Evolutionary conservation across 345 rosid species (phyloP), one percentile per base, ranked within the genome.

Genomic region (Bruguiera gymnorhiza): DNA sequence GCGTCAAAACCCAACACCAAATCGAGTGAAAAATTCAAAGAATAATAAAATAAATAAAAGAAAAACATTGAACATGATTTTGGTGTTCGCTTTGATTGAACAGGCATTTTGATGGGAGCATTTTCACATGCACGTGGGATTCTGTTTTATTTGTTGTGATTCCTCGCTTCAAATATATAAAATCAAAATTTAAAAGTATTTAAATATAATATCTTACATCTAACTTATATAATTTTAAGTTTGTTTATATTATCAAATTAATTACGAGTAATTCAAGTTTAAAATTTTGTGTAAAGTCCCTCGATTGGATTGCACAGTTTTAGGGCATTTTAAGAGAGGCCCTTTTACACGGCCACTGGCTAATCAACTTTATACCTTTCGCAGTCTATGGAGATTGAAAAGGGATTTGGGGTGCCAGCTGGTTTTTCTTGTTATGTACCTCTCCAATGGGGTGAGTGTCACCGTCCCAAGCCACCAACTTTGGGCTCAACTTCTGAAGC

Each of bases 391-490:
- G 48, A 11, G 48, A 39, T 39, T 39, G 48, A 39, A 34, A 34
- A 34, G 7, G 7, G 37, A 34, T 7, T 1, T 39, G 11, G 15
- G 46, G 48, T 39, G 48, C 48, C 11, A 2, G 48, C 48, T 11
- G 50, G 18, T 43, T 13, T 43, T 43, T 43, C 50, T 15, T 13
- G 18, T 2, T 13, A 13, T 0, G 4, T 43, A 43, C 50, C 50
- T 43, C 3, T 43, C 15, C 50, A 43, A 13, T 43, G 18, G 50
- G 50, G 50, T 43, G 18, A 18, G 53, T 23, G 81, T 82, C 83
- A 48, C 65, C 31, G 18, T 79, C 85, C 61, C 34, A 43, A 62
- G 60, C 52, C 77, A 76, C 75, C 75, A 58, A 66, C 64, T 26
- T 59, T 46, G 79, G 77, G 73, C 78, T 76, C n/a, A 8, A 43